phyloP scores from a whole-genome alignment of 371 early-diverging fungal genomes.

The Coemansia sp. region DNA sequence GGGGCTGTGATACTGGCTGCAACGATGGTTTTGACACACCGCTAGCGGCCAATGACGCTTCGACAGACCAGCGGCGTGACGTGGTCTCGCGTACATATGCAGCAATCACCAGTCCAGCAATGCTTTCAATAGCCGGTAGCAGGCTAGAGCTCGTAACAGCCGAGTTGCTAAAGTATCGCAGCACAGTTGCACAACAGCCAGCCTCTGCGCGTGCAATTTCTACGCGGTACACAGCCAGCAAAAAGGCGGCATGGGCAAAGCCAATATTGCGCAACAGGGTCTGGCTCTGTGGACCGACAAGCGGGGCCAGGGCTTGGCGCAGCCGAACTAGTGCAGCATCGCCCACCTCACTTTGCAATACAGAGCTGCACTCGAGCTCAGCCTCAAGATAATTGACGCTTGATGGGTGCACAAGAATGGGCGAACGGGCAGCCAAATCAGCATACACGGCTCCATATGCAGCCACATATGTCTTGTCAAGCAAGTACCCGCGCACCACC shows the following conservation, averaged over 20 bases:
- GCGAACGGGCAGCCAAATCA: conserved; percentile 81
- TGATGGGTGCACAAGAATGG: conserved; percentile 74
- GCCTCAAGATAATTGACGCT: conserved; percentile 80
- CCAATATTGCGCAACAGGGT: conserved; percentile 66
- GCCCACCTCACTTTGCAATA: conserved; percentile 67
- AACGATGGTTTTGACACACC: background rate
- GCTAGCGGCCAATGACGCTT: conserved; percentile 17
- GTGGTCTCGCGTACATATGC: conserved; percentile 48
- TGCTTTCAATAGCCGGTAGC: conserved; percentile 69
- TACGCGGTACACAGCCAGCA: conserved; percentile 81
- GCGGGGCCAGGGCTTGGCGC: conserved; percentile 49
- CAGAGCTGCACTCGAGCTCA: conserved; percentile 87
- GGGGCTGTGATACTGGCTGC: background rate
- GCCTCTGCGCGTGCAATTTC: conserved; percentile 76
- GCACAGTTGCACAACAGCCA: conserved; percentile 69
- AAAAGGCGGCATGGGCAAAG: conserved; percentile 75
- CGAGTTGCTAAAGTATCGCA: conserved; percentile 83
- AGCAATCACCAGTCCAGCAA: conserved; percentile 63
- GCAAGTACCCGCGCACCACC: conserved; percentile 73
- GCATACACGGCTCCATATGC: conserved; percentile 71
- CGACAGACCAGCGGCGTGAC: conserved; percentile 33
- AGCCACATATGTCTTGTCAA: conserved; percentile 75
- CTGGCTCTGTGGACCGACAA: conserved; percentile 56
- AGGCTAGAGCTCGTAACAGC: conserved; percentile 73
- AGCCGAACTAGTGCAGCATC: conserved; percentile 60